Evolutionary conservation across 164 flowering plant genomes (phyloP), one percentile per base, ranked within the genome.

Genomic region (Kingdonia uniflora): DNA sequence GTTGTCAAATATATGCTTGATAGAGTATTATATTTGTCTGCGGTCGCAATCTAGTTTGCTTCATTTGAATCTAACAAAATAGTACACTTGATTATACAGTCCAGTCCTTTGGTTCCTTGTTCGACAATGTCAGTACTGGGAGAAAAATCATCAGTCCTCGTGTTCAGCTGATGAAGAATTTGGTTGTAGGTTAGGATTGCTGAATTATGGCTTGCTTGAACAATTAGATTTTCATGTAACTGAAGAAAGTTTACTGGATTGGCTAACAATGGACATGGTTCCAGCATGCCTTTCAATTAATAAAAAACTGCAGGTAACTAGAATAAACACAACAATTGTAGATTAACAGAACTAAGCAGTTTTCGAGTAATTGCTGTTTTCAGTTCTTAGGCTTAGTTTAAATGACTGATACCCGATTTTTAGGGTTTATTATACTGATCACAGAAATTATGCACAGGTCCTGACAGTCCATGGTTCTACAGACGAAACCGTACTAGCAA

Each of bases 381-480:
- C 21, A 8, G 19, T 2, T 20, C n/a, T 44, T 2, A 8, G 3
- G 3, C 11, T 44, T 5, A 8, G 19, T 16, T 19, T 2, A 1
- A 0, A 13, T 41, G 10, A 14, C n/a, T n/a, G n/a, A n/a, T n/a
- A n/a, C n/a, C n/a, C n/a, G n/a, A n/a, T n/a, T n/a, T n/a, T n/a
- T n/a, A n/a, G n/a, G n/a, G n/a, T 19, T 44, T 16, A 11, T 5
- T 1, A 44, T 2, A 29, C 35, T 29, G 35, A 29, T 29, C 35
- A 29, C n/a, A n/a, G n/a, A n/a, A n/a, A n/a, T n/a, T n/a, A 14
- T 39, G 6, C 63, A 19, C 68, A 88, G 95, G 95, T 88, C 24
- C 57, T 84, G 66, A 84, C 95, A 13, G 68, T 92, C 44, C 99
- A 92, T 68, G 99, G 99, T 56, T 76, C 95, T 29, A 65, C 38